Evolutionary conservation across 306 rosid species (phyloP), one percentile per base, ranked within the genome.

Genomic region (Sicyos baderoa): DNA sequence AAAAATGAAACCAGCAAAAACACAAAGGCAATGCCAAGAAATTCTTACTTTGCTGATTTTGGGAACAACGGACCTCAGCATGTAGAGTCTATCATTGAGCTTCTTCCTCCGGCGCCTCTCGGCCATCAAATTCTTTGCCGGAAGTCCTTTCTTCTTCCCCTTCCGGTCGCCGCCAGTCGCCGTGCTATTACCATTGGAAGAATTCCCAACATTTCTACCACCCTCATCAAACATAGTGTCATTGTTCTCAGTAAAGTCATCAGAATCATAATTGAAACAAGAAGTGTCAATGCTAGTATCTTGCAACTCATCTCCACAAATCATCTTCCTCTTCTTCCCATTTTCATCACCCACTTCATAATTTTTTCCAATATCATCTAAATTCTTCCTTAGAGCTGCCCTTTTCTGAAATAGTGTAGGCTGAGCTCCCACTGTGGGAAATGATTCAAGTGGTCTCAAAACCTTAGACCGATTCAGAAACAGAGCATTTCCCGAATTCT

Each of bases 91-190:
- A 77, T 94, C 99, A 82, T 94, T 94, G 68, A 94, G 96, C 75
- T 90, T 94, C 96, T 94, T 90, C 85, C 99, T 72, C 7, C 99
- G 88, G 45, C 99, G 89, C 76, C 99, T 84, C 88, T 94, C 99
- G 0, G 99, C 99, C 99, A 94, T 94, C 75, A 94, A 84, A 82
- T 94, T 94, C 76, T 94, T 94, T 0, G 99, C 96, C 0, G 99
- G 99, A 22, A 88, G 25, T 13, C 96, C 96, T 35, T 94, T 94
- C 85, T 88, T 94, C 91, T 94, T 94, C 74, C 96, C 96, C 83
- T 86, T 94, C 9, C 77, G 84, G 70, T 86, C 95, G 54, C 85
- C 88, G 17, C 87, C 88, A 4, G 70, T 86, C 0, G 79, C 86
- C 17, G 72, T 76, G 37, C 86, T 85, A 52, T 82, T 82, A 1